Evolutionary conservation across 495 filamentous ascomycete species (phyloP), one percentile per base, ranked within the genome.

Genomic region (Tuber magnatum): DNA sequence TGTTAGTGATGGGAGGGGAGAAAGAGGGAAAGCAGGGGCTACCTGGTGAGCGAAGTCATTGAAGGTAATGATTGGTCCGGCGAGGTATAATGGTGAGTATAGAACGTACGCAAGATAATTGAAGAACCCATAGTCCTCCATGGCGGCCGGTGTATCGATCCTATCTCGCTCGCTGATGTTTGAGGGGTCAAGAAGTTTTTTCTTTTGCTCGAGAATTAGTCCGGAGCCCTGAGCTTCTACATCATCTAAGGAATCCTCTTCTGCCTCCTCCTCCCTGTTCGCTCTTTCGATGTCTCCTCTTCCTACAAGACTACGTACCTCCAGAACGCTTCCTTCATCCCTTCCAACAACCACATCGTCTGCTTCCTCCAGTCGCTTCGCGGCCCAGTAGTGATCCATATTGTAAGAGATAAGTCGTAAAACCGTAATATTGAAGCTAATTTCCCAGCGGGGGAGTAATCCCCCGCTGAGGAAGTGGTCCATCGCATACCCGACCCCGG

Each of bases 341-440:
- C 56, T 65, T 65, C 56, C 56, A 40, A 41, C 32, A 65, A 44
- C 35, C 2, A 70, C 76, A 10, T 40, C 43, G 46, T 70, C 78
- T 69, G 87, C 86, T 46, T 85, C 85, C 39, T 83, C 75, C 38
- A 72, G 69, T 72, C 87, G 87, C 79, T 92, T 88, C 0, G 92
- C 84, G 77, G 93, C 94, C 95, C 96, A 99, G 84, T 94, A 92
- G 84, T 97, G 93, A 82, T 99, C 95, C 80, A 99, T 85, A 83
- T 98, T 97, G 88, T 97, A 99, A 83, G 93, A 97, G 75, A 99
- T 93, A 65, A 97, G 85, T 38, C 95, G 89, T 61, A 99, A 85
- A 9, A 97, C 88, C n/a, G 95, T 97, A 76, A 99, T 89, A 79
- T 98, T 99, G 87, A 99, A 99, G 20, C 95, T 88, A 46, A 99